Evolutionary conservation across 495 filamentous ascomycete species (phyloP).

Genomic region (Neurospora terricola): DNA sequence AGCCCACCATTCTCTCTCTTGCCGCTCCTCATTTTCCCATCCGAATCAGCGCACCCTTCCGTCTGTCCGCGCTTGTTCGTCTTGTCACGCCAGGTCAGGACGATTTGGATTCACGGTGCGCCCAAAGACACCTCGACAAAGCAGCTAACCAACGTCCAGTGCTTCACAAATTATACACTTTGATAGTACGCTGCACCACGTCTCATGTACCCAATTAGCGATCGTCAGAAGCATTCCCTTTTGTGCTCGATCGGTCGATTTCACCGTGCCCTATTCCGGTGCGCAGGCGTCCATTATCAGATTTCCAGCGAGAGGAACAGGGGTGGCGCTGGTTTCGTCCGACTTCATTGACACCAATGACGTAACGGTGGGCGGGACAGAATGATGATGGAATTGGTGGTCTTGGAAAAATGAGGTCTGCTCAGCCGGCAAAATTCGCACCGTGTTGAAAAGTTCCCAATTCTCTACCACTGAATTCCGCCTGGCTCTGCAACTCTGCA

Average conservation of each 20-base stretch:
- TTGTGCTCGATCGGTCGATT: not conserved
- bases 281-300: not conserved
- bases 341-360: constrained; percentile 19
- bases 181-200: not conserved
- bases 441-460: constrained; percentile 16
- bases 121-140: not conserved
- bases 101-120: not conserved
- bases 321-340: constrained; percentile 13
- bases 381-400: constrained; percentile 15
- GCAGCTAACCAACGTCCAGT: not conserved
- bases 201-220: not conserved
- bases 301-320: not conserved
- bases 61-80: not conserved
- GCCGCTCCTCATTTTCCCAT: not conserved
- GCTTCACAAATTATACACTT: not conserved
- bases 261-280: not conserved
- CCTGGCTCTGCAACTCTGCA: not conserved
- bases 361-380: constrained; percentile 17
- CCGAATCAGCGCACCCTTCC: not conserved
- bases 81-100: not conserved
- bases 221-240: not conserved
- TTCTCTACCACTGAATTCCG: not conserved
- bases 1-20: not conserved
- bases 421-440: constrained; percentile 5
- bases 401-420: constrained; percentile 9